These are phyloP conservation scores for Aspergillus sojae DNA, from an alignment of 2,329 filamentous ascomycete species.

Conservation along the genomic window DNA sequence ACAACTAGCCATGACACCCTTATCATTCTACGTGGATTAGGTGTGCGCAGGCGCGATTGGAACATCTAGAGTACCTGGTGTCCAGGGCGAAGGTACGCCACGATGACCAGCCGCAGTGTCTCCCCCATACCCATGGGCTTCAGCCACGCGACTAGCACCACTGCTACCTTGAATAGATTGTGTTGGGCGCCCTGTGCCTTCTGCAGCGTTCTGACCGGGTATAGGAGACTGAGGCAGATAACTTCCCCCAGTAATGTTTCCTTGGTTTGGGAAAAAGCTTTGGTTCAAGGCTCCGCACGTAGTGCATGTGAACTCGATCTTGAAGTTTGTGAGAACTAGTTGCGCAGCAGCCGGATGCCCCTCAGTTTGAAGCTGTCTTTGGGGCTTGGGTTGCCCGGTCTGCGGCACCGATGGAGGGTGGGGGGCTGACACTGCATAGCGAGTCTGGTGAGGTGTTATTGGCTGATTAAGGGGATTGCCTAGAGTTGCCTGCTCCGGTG, in stretches of 20 bases:
- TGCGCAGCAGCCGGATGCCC: constrained; percentile 32
- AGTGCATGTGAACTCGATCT: constrained; percentile 44
- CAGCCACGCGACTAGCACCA: constrained; percentile 19
- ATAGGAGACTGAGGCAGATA: constrained; percentile 32
- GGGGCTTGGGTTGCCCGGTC: constrained; percentile 25
- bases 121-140: constrained; percentile 25
- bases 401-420: constrained; percentile 23
- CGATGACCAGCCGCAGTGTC: constrained; percentile 27
- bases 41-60: constrained; percentile 29
- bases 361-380: constrained; percentile 25
- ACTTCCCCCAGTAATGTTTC: constrained; percentile 34
- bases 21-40: constrained; percentile 15
- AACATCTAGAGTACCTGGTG: constrained; percentile 29
- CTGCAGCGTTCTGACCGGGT: constrained; percentile 21
- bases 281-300: constrained; percentile 42
- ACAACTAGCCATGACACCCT: not conserved
- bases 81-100: constrained; percentile 34
- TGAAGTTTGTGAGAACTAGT: constrained; percentile 40
- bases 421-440: constrained; percentile 25
- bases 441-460: constrained; percentile 26
- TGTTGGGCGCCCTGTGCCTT: constrained; percentile 21
- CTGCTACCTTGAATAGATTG: constrained; percentile 22
- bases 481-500: constrained; percentile 26
- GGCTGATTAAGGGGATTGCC: constrained; percentile 26
- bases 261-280: constrained; percentile 42